Conservation (phyloP, 1,284 basidiomycete genomes). For the Marasmius sp. region DNA sequence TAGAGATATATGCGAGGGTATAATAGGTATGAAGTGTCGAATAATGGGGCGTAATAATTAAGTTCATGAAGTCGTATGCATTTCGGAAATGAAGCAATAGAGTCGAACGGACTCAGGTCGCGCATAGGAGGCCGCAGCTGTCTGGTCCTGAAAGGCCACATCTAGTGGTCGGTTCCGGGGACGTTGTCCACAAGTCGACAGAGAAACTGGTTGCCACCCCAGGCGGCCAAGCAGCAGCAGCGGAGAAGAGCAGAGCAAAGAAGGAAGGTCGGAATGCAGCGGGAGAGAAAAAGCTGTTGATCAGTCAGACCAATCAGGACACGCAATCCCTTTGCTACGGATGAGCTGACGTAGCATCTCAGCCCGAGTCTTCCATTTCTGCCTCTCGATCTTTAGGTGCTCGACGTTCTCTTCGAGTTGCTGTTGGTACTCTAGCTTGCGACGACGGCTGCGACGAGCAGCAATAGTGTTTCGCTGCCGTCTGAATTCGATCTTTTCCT, state of each 20-base stretch:
- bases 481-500: constrained; percentile 60
- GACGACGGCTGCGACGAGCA: constrained; percentile 58
- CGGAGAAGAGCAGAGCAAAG: background rate
- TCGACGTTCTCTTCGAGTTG: constrained; percentile 50
- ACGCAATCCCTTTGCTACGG: background rate
- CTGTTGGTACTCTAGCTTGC: constrained; percentile 62
- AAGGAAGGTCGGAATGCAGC: background rate
- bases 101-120: no score
- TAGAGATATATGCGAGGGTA: no score
- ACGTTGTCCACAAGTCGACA: no score
- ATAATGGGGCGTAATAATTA: no score
- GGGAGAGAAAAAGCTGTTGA: background rate
- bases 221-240: background rate
- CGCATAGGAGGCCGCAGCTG: no score
- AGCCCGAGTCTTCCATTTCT: constrained; percentile 41
- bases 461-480: constrained; percentile 66
- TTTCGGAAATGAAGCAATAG: no score
- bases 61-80: no score
- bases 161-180: no score
- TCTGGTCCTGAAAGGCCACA: no score
- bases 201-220: background rate
- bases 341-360: background rate
- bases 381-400: constrained; percentile 41
- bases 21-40: no score
- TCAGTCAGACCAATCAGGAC: background rate